Percentiles rank a stretch among this genome's conserved stretches.
Evolutionary conservation across 2,329 filamentous ascomycete species (phyloP).

Genomic region (Fusarium miscanthi): DNA sequence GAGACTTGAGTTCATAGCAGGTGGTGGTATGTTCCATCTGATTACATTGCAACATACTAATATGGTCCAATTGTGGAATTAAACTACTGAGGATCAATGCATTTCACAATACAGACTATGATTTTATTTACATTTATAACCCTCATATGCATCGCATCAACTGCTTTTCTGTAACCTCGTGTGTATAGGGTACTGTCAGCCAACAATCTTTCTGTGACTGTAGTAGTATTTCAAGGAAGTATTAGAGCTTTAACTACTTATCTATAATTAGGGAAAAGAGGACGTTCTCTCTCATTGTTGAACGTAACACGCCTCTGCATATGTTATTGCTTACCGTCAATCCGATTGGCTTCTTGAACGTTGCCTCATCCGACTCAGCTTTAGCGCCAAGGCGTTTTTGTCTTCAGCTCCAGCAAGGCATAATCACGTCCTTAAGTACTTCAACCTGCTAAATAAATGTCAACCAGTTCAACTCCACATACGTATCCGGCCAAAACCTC

Average conservation of each 20-base stretch:
- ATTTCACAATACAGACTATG: too few species aligned
- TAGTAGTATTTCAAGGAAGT: neutral
- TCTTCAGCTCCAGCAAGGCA: neutral
- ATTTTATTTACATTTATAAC: too few species aligned
- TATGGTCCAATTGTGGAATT: too few species aligned
- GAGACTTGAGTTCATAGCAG: neutral
- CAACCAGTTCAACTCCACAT: too few species aligned
- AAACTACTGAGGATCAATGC: too few species aligned
- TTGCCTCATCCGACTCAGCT: neutral
- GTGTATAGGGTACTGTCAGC: neutral
- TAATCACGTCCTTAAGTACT: neutral
- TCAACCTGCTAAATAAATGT: too few species aligned
- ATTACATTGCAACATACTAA: accelerated
- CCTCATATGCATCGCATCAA: too few species aligned
- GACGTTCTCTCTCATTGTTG: neutral
- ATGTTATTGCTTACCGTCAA: neutral
- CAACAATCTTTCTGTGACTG: neutral
- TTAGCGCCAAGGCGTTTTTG: neutral
- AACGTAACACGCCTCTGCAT: accelerated
- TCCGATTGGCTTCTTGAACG: neutral
- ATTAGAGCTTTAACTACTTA: neutral
- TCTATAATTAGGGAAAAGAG: accelerated
- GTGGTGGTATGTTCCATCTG: neutral
- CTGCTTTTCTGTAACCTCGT: neutral
- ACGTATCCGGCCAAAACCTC: too few species aligned